phyloP scores from a whole-genome alignment of 1,284 basidiomycete species.

The Ustilago nuda region DNA sequence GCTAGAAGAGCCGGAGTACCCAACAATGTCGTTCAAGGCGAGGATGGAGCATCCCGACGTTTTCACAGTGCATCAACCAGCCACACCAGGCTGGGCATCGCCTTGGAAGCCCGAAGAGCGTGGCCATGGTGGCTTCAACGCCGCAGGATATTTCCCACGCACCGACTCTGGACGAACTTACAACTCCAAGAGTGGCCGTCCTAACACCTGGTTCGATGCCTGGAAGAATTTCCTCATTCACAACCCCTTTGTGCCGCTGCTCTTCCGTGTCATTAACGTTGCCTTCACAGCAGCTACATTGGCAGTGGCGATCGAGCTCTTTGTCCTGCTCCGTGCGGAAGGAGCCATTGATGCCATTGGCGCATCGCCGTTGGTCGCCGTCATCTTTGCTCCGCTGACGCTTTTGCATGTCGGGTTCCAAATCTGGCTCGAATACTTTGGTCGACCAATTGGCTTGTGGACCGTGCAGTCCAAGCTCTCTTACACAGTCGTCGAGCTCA shows the following conservation, averaged over 20 bases:
- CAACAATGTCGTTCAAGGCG: slow-evolving; percentile 49
- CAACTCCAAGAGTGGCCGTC: slow-evolving; percentile 25
- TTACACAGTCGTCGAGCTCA: slow-evolving; percentile 72
- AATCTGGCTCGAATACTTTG: slow-evolving; percentile 79
- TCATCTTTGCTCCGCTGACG: slow-evolving; percentile 86
- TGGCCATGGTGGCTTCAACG: slow-evolving; percentile 39
- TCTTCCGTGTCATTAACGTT: slow-evolving; percentile 86
- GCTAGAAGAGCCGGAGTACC: slow-evolving; percentile 30
- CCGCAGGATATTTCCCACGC: slow-evolving; percentile 55
- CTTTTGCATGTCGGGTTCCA: slow-evolving; percentile 80
- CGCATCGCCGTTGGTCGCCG: slow-evolving; percentile 82
- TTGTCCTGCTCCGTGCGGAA: slow-evolving; percentile 74
- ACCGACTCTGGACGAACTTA: slow-evolving; percentile 46
- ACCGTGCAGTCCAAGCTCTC: slow-evolving; percentile 67
- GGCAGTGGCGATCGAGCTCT: slow-evolving; percentile 82
- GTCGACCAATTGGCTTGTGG: slow-evolving; percentile 89
- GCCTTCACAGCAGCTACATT: slow-evolving; percentile 83
- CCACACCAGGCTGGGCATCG: slow-evolving; percentile 62
- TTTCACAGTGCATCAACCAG: slow-evolving; percentile 61
- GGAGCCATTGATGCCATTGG: slow-evolving; percentile 79
- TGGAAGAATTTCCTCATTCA: slow-evolving; percentile 64
- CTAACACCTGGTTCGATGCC: slow-evolving; percentile 37
- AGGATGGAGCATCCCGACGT: slow-evolving; percentile 47
- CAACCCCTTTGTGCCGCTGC: slow-evolving; percentile 72
- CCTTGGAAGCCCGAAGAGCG: slow-evolving; percentile 63